Base-by-base conservation (phyloP, 768 basidiomycete genomes). In the Rhodotorula diobovata region DNA sequence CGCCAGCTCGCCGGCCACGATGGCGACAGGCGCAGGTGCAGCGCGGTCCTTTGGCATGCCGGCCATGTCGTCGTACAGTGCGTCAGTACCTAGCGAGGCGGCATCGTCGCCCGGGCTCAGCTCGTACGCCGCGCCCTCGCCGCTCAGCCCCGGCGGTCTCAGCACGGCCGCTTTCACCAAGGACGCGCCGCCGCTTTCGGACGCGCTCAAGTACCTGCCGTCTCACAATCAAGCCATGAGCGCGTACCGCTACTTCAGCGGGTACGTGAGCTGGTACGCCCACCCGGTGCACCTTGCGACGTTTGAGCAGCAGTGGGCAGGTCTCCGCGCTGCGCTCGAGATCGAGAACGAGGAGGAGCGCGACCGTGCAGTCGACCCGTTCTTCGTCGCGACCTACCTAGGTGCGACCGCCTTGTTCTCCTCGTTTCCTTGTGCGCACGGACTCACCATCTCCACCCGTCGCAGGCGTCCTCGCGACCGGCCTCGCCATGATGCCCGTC, bases 381-480 rank as follows among this genome's bases (percentile, higher is more conserved):
- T 72, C 67, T 72, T 72, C 63, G 46, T 72, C 67, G 58, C 71
- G 11, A 65, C 71, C 18, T 65, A 53, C 63, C 63, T 72, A 41
- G 71, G n/a, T n/a, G n/a, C n/a, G n/a, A n/a, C n/a, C n/a, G n/a
- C n/a, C n/a, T n/a, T n/a, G n/a, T n/a, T n/a, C n/a, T n/a, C n/a
- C n/a, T n/a, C n/a, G n/a, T n/a, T n/a, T n/a, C n/a, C n/a, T n/a
- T n/a, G n/a, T n/a, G n/a, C n/a, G n/a, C n/a, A n/a, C n/a, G n/a
- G n/a, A n/a, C n/a, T n/a, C n/a, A n/a, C n/a, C n/a, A n/a, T n/a
- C n/a, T n/a, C n/a, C n/a, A n/a, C n/a, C n/a, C n/a, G n/a, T n/a
- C n/a, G n/a, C n/a, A n/a, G n/a, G 71, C 41, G 48, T 72, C 14
- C 55, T 65, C 60, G 71, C 71, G 6, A 72, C 67, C 9, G 71